phyloP scores from a whole-genome alignment of 2,329 filamentous ascomycete genomes.

The Fusarium caatingaense region DNA sequence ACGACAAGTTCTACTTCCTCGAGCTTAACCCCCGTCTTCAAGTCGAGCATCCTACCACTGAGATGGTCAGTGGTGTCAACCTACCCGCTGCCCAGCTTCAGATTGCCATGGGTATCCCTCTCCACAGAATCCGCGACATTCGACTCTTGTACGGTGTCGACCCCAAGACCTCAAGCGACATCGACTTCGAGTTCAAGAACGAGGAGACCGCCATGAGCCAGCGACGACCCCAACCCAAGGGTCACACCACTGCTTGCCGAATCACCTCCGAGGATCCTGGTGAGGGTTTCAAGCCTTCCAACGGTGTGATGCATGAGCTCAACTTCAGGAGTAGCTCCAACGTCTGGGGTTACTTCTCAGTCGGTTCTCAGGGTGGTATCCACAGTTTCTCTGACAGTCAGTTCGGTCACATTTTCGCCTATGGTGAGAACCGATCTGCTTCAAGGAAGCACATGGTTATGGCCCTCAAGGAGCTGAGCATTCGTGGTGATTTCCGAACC shows the following conservation, averaged over 20 bases:
- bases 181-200: conserved; percentile 96
- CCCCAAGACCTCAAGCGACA: conserved; percentile 84
- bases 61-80: conserved; percentile 99
- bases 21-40: conserved; percentile 99
- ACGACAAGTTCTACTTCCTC: conserved; percentile 99
- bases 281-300: conserved; percentile 99
- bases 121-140: conserved; percentile 96
- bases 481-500: conserved; percentile 98
- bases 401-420: conserved; percentile 99
- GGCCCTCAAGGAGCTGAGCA: conserved; percentile 97
- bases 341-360: conserved; percentile 99
- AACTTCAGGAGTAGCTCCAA: conserved; percentile 99
- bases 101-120: conserved; percentile 97
- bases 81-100: conserved; percentile 96
- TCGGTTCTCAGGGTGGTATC: conserved; percentile 94
- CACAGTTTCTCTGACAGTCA: conserved; percentile 99
- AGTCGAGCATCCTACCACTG: conserved; percentile 98
- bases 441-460: conserved; percentile 99
- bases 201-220: conserved; percentile 86
- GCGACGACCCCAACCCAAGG: conserved; percentile 90
- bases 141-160: conserved; percentile 95
- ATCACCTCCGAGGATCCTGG: conserved; percentile 99
- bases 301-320: conserved; percentile 97
- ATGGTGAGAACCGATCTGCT: conserved; percentile 95
- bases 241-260: conserved; percentile 97